Evolutionary conservation across 768 basidiomycete genomes (phyloP), one percentile per base, ranked within the genome.

Genomic region (Rhodotorula babjevae): DNA sequence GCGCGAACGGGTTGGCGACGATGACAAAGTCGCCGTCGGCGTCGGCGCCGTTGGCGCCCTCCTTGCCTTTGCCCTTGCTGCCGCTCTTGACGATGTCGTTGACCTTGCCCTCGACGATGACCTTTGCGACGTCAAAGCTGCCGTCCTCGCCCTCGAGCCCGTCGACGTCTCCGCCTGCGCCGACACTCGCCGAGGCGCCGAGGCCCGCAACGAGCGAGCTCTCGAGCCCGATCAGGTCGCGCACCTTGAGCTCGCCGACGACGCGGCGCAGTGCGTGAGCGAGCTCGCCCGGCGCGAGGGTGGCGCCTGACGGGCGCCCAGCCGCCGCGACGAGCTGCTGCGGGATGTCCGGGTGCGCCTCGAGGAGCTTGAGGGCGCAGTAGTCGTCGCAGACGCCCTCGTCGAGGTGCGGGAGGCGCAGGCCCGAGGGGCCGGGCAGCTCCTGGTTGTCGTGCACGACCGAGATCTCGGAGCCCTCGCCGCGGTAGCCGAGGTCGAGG

Each of bases 31-130:
- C 19, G 89, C 90, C 87, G 12, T 55, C 53, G 25, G 89, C 73
- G 87, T 89, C 44, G 86, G 87, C 29, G 12, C 25, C 49, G 72
- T 47, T 33, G 67, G n/a, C n/a, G n/a, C n/a, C n/a, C n/a, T 60
- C 61, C 63, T 77, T 69, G 53, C 72, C 70, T 55, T 74, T 68
- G 40, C 75, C 74, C 36, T 75, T 69, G 53, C 71, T 68, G 55
- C 69, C 65, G 40, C 75, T 73, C 42, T 78, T 91, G 71, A 94
- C 93, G 47, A 93, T 87, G 0, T 91, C 90, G 75, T 89, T 87
- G 81, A 93, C 93, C 78, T 89, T 90, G n/a, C 93, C 93, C 15
- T 91, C 90, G 46, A 92, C 90, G 57, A 95, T 84, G 59, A 91
- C 87, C 15, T 93, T 91, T 12, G 93, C 93, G 69, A 94, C 92